Base-by-base conservation (phyloP, 352 stramenopile genomes). In the Blastocystis sp. region DNA sequence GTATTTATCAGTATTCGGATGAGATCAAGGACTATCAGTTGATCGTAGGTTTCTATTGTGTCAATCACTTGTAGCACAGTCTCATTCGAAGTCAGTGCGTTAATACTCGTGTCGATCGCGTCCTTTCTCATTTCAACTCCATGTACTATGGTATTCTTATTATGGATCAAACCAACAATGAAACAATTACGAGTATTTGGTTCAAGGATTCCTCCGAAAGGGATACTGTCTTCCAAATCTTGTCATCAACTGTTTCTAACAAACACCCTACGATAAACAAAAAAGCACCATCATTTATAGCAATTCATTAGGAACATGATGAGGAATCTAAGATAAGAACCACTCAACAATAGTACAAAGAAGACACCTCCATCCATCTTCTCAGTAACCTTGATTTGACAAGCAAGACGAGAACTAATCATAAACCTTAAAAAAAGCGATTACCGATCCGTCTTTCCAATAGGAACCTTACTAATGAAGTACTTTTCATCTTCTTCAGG, bases 341-440 rank as follows among this genome's bases (percentile, higher is more conserved):
- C 14, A 21, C 7, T 54, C 21, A 29, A 80, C 24, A 16, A 14
- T n/a, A 52, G 1, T 83, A 83, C 71, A 43, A 83, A 83, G 46
- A 83, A 61, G 11, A 83, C 54, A 65, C 71, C 71, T 46, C 71
- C 71, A 24, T 83, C 24, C 71, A 83, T 83, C 35, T 83, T 56
- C 51, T 83, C 66, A 52, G 71, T 83, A 29, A 83, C 71, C n/a
- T 29, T 57, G 51, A 83, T 42, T 56, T 83, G 71, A 29, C 71
- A 83, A 24, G 71, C 71, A 46, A 83, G 71, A 66, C 71, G 71
- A 83, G 71, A 83, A 51, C 71, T 83, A 66, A n/a, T 24, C 43
- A 27, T 65, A 7, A 83, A 16, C 43, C 7, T 1, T 11, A 11
- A 61, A 49, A 21, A 61, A 1, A 42, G 21, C 12, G 14, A 0